phyloP scores from a whole-genome alignment of 257 asterid genomes.

The Solanum infundibuliforme region DNA sequence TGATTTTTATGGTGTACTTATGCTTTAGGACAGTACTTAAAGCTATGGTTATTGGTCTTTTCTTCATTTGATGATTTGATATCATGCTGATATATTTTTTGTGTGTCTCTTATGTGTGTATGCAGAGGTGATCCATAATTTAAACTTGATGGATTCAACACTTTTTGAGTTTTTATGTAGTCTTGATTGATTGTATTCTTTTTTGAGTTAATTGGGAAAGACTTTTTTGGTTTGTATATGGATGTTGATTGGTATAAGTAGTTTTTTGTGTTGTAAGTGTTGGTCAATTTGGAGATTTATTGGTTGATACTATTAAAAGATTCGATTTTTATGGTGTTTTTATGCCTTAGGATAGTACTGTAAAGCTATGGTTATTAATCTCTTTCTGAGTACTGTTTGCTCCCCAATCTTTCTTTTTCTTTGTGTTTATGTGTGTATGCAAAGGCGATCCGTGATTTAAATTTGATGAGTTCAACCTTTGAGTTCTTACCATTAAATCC shows the following conservation, averaged over 20 bases:
- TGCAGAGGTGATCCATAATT: no score
- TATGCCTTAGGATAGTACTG: neutral
- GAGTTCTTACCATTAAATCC: neutral
- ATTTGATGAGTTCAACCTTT: neutral
- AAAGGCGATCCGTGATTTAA: neutral
- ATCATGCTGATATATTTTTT: no score
- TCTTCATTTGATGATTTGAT: no score
- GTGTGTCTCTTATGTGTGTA: no score
- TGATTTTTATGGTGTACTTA: no score
- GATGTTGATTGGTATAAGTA: neutral
- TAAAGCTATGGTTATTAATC: neutral
- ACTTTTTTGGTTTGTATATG: neutral
- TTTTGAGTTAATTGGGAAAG: neutral
- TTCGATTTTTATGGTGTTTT: neutral
- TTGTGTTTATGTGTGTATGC: neutral
- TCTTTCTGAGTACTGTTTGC: neutral
- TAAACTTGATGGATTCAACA: no score
- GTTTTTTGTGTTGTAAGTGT: neutral
- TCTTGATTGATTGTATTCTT: neutral
- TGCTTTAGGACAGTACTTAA: no score
- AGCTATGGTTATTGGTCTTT: no score
- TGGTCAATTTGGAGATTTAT: neutral
- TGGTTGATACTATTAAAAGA: neutral
- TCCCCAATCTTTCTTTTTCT: neutral
- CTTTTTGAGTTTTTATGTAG: no score